Base-by-base conservation (phyloP, 1,284 basidiomycete genomes). In the Stygiomarasmius scandens region DNA sequence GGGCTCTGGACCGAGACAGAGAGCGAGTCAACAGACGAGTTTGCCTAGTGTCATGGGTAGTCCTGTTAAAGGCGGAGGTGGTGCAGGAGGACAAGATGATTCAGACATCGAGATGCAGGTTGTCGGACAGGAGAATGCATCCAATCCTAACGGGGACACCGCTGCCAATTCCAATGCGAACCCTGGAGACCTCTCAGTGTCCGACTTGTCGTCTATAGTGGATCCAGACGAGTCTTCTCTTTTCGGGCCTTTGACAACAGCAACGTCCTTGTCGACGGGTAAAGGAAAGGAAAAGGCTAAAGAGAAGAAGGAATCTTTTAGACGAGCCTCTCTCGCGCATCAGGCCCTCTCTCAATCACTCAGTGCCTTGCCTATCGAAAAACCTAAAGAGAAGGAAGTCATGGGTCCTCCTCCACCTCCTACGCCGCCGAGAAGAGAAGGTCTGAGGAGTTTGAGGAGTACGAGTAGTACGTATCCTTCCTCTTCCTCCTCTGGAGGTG, bases 21-120 rank as follows among this genome's bases (percentile, higher is more conserved):
- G 80, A 62, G 87, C 77, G 14, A 91, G 89, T 67, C 82, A 82
- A 71, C 83, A 83, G 67, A 79, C 85, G n/a, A 81, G 71, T 47
- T 69, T 90, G 54, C 85, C 88, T 0, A 80, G 74, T 52, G 82
- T 86, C 1, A 73, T 74, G 55, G 84, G 75, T 14, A 86, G 84
- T 64, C 84, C 85, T 43, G 77, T 82, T 45, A 87, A 87, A 67
- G 81, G 78, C 16, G 72, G 70, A n/a, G 64, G 61, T n/a, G 64
- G 61, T 32, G 58, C 52, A 25, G 41, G 34, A 9, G 65, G 61
- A 10, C 29, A 32, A 12, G 67, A 72, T 32, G 65, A 66, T 16
- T 41, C 38, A 16, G 65, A 63, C 24, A 66, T 54, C n/a, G 46
- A 47, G 58, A 63, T 38, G 55, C 46, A 29, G 12, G 58, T 52